Conservation (phyloP, 2,329 filamentous ascomycete genomes). For the Bipolaris cookei region DNA sequence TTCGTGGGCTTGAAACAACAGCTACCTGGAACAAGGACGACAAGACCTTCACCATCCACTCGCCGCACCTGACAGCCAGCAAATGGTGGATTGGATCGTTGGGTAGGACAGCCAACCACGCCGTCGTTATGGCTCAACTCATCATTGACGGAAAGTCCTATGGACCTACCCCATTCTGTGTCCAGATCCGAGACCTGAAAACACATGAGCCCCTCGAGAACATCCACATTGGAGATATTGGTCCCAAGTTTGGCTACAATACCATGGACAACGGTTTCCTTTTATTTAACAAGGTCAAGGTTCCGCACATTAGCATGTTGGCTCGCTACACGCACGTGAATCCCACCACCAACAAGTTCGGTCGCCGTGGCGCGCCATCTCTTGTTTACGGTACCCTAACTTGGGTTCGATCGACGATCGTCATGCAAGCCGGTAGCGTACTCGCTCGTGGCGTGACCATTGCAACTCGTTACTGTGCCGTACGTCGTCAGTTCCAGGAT, state of each 20-base stretch:
- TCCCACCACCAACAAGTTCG: conserved; percentile 70
- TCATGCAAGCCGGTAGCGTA: conserved; percentile 73
- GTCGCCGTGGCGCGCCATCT: conserved; percentile 68
- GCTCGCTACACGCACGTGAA: conserved; percentile 73
- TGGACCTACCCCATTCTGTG: conserved; percentile 79
- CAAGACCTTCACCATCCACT: conserved; percentile 77
- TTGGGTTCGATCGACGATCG: conserved; percentile 75
- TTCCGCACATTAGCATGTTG: conserved; percentile 77
- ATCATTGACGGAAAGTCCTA: conserved; percentile 70
- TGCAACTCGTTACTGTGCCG: conserved; percentile 74
- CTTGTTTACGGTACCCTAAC: conserved; percentile 78
- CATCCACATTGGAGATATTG: conserved; percentile 77
- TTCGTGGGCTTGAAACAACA: conserved; percentile 66
- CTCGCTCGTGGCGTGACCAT: conserved; percentile 79
- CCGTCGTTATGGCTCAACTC: conserved; percentile 79
- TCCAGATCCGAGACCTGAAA: conserved; percentile 67
- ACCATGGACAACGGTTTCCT: conserved; percentile 85
- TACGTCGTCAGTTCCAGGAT: conserved; percentile 80
- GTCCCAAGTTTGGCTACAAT: conserved; percentile 80
- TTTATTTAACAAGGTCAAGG: conserved; percentile 76
- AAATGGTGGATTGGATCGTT: conserved; percentile 89
- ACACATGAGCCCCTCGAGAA: conserved; percentile 58
- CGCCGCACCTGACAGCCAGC: conserved; percentile 73
- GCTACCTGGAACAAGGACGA: conserved; percentile 76
- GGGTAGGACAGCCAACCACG: conserved; percentile 76